These are phyloP conservation scores for Protomyces arabidopsidicola DNA, from an alignment of 1,139 yeast species.

Conservation along the genomic window DNA sequence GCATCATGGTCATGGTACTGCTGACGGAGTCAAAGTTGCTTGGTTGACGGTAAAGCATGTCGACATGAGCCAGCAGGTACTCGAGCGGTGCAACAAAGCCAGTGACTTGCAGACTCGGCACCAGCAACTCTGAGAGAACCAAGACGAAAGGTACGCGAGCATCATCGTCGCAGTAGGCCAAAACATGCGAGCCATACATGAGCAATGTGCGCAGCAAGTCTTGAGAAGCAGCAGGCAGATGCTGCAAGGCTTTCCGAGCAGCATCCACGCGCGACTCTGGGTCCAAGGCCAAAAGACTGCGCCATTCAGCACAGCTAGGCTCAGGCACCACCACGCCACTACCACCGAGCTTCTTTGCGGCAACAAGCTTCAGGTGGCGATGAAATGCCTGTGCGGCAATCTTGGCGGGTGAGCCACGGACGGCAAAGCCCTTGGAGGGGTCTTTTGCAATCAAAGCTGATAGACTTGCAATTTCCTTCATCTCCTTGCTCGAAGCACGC, in stretches of 20 bases:
- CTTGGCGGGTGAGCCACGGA: conserved; percentile 28
- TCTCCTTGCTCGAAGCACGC: neutral
- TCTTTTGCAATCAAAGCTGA: conserved; percentile 16
- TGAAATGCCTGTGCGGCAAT: conserved; percentile 22
- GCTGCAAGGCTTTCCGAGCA: neutral
- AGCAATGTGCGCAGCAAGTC: neutral
- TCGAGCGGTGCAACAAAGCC: conserved; percentile 11
- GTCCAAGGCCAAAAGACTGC: neutral
- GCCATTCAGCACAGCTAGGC: neutral
- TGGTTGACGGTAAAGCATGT: neutral
- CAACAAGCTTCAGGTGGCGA: conserved; percentile 4
- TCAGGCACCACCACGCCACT: neutral
- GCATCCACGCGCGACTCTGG: neutral
- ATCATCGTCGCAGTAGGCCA: neutral
- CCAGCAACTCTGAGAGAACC: conserved; percentile 4
- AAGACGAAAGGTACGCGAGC: neutral
- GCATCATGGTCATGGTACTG: neutral
- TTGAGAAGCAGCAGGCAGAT: neutral
- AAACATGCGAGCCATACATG: conserved; percentile 2
- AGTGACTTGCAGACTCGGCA: neutral
- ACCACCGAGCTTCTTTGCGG: conserved; percentile 7
- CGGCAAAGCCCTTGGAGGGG: conserved; percentile 23
- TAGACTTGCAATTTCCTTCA: neutral
- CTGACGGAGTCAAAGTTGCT: neutral
- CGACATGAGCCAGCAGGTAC: conserved; percentile 4